phyloP scores from a whole-genome alignment of 2,329 filamentous ascomycete genomes.

The Zymoseptoria crescenta region DNA sequence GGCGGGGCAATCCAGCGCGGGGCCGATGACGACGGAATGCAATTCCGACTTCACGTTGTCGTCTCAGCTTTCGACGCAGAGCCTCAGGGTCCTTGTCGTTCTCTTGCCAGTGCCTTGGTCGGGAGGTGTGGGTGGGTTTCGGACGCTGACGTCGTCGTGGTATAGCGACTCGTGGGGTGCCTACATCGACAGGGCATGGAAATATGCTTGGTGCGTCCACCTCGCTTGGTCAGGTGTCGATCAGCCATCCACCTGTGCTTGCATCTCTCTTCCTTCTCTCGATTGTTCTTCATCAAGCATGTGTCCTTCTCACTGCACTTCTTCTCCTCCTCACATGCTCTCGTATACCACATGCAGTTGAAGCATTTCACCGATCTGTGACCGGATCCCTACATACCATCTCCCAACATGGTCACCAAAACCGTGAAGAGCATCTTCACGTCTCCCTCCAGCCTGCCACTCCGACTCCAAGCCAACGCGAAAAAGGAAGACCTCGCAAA shows the following conservation, averaged over 20 bases:
- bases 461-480: background rate
- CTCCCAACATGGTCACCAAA: slow-evolving; percentile 6
- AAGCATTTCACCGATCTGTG: background rate
- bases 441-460: slow-evolving; percentile 1
- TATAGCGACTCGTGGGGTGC: background rate
- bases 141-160: background rate
- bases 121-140: background rate
- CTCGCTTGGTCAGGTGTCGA: background rate
- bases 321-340: background rate
- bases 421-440: slow-evolving; percentile 13
- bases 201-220: background rate
- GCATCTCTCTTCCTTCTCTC: background rate
- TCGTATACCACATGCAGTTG: background rate
- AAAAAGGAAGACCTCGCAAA: slow-evolving; percentile 3
- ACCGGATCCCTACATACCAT: background rate
- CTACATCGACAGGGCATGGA: background rate
- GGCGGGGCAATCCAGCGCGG: background rate
- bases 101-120: background rate
- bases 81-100: background rate
- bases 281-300: background rate
- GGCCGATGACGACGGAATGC: background rate
- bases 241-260: background rate
- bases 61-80: background rate
- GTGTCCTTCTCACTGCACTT: background rate
- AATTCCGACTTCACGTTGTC: background rate